These are phyloP conservation scores for Cronartium quercuum DNA, from an alignment of 1,284 basidiomycete genomes.

Conservation along the genomic window DNA sequence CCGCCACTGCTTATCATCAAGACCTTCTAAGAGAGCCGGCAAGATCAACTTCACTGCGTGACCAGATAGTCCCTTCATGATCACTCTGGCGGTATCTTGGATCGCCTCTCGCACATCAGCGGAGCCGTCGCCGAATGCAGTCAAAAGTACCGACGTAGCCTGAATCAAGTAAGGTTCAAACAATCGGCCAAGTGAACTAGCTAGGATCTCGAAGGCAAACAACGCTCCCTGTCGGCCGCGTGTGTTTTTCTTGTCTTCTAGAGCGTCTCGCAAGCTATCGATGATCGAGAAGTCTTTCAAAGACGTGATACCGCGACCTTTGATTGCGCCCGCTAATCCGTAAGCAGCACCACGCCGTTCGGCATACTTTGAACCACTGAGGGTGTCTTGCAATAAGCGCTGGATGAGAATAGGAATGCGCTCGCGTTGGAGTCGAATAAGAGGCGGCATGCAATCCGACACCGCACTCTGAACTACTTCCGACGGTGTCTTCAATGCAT, in stretches of 20 bases:
- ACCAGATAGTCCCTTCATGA: constrained; percentile 71
- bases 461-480: constrained; percentile 97
- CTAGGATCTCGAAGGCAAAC: constrained; percentile 90
- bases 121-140: constrained; percentile 81
- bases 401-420: constrained; percentile 63
- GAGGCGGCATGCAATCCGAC: constrained; percentile 76
- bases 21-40: constrained; percentile 77
- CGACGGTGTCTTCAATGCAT: constrained; percentile 85
- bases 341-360: constrained; percentile 90
- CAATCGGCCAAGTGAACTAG: constrained; percentile 72
- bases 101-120: constrained; percentile 90
- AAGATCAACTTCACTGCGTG: constrained; percentile 90
- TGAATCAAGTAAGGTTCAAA: constrained; percentile 91
- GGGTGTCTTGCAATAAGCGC: constrained; percentile 67
- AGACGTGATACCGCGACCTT: constrained; percentile 75
- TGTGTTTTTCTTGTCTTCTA: constrained; percentile 82
- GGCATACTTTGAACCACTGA: constrained; percentile 77
- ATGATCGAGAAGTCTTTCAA: constrained; percentile 81
- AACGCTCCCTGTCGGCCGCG: constrained; percentile 87
- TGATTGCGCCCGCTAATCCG: constrained; percentile 85
- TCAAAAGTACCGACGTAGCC: constrained; percentile 76
- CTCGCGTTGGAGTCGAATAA: constrained; percentile 65
- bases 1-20: constrained; percentile 75
- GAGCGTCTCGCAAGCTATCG: constrained; percentile 64
- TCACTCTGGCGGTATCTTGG: constrained; percentile 82